Evolutionary conservation across 495 filamentous ascomycete genomes (phyloP).

Genomic region (Cercophora newfieldiana): DNA sequence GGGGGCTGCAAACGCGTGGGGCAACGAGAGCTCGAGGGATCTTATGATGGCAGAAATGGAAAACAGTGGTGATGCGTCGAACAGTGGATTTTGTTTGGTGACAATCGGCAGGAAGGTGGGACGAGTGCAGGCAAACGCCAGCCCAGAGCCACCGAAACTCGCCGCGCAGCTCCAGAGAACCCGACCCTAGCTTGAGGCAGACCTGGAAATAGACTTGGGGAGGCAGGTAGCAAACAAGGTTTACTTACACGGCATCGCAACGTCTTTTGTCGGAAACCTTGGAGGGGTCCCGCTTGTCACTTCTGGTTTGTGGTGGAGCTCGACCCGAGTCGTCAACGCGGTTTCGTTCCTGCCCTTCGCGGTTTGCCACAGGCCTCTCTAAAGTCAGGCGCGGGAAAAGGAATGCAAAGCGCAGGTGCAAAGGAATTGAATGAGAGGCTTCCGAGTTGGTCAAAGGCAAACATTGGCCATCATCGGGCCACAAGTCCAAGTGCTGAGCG

Average conservation of each 20-base stretch:
- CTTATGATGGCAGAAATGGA: background rate
- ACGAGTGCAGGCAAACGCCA: background rate
- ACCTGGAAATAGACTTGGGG: slow-evolving; percentile 11
- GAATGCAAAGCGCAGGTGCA: slow-evolving; percentile 14
- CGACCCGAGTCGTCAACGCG: background rate
- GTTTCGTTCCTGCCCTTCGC: slow-evolving; percentile 4
- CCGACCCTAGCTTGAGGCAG: background rate
- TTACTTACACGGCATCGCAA: slow-evolving; percentile 41
- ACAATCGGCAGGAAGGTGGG: slow-evolving; percentile 2
- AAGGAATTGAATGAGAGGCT: slow-evolving; percentile 32
- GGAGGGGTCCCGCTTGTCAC: slow-evolving; percentile 17
- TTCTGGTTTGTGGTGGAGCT: background rate
- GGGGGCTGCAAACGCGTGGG: slow-evolving; percentile 1
- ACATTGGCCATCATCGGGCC: slow-evolving; percentile 33
- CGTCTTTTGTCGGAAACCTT: slow-evolving; percentile 7
- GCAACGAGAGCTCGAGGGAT: background rate
- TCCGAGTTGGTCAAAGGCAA: slow-evolving; percentile 38
- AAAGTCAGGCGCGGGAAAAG: slow-evolving; percentile 14
- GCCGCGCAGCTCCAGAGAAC: background rate
- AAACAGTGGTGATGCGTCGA: background rate
- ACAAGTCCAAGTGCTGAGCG: slow-evolving; percentile 18
- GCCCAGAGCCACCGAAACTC: background rate
- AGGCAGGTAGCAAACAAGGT: slow-evolving; percentile 17
- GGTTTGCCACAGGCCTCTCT: background rate
- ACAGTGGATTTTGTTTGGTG: background rate